A percentile compares a stretch with the other conserved stretches of the same genome.
Evolutionary conservation across 768 basidiomycete species (phyloP).

Genomic region (Neoboletus brunneissimus): DNA sequence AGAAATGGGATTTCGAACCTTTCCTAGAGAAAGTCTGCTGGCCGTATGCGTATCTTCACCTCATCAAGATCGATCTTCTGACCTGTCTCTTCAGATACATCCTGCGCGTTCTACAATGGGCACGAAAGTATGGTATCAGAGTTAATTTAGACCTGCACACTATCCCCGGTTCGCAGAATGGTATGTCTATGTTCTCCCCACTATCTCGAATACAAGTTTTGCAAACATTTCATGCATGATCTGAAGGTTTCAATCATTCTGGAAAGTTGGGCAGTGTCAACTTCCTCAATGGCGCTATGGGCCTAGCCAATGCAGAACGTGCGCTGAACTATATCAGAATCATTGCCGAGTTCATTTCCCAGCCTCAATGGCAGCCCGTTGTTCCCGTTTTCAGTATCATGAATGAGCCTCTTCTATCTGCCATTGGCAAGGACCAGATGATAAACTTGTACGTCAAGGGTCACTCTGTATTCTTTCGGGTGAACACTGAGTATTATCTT

Average conservation of each 20-base stretch:
- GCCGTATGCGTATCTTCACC: conserved; percentile 45
- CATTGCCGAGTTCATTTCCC: conserved; percentile 76
- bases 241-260: conserved; percentile 53
- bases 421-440: conserved; percentile 53
- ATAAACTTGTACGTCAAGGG: conserved; percentile 52
- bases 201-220: not conserved
- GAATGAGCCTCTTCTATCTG: conserved; percentile 54
- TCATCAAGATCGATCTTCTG: conserved; percentile 1
- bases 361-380: conserved; percentile 66
- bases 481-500: not conserved
- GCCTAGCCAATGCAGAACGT: conserved; percentile 80
- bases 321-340: conserved; percentile 73
- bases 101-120: conserved; percentile 74
- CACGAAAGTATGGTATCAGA: conserved; percentile 85
- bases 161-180: conserved; percentile 78
- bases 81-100: conserved; percentile 51
- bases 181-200: conserved; percentile 26
- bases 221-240: not conserved
- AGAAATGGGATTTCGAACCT: conserved; percentile 71
- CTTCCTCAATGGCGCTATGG: conserved; percentile 72
- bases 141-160: conserved; percentile 80
- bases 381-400: conserved; percentile 60
- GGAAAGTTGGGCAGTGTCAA: conserved; percentile 63
- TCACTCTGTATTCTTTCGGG: not conserved
- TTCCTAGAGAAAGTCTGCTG: conserved; percentile 73